Conservation (phyloP, 192 early-diverging fungal species). For the Podila epicladia region DNA sequence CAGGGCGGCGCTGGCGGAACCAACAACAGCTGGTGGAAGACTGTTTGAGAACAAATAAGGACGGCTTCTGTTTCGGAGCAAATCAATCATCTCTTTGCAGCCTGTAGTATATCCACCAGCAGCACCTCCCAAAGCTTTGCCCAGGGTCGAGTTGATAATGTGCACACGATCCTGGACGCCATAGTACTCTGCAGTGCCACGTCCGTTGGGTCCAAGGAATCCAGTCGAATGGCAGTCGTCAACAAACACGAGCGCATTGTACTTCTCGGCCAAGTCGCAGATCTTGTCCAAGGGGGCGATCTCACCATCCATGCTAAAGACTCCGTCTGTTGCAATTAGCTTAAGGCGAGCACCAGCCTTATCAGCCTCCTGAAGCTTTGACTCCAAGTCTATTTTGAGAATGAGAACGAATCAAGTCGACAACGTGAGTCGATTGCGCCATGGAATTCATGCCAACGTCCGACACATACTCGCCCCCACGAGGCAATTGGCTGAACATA, state of each 20-base stretch:
- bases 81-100: conserved; percentile 86
- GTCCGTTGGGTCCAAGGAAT: conserved; percentile 93
- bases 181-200: conserved; percentile 92
- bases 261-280: conserved; percentile 86
- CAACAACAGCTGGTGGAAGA: conserved; percentile 90
- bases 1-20: conserved; percentile 74
- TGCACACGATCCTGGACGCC: conserved; percentile 86
- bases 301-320: conserved; percentile 96
- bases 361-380: conserved; percentile 82
- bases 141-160: conserved; percentile 93
- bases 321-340: conserved; percentile 92
- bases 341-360: conserved; percentile 84
- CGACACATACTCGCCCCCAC: background rate
- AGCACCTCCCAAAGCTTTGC: conserved; percentile 93
- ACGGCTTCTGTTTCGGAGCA: conserved; percentile 93
- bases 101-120: conserved; percentile 96
- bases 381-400: conserved; percentile 49
- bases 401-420: background rate
- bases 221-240: conserved; percentile 97
- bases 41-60: conserved; percentile 99
- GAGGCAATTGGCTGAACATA: background rate
- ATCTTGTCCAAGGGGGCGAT: conserved; percentile 92
- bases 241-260: conserved; percentile 92
- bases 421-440: background rate
- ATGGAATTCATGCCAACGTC: background rate